Evolutionary conservation across 177 flowering plant species (phyloP).

Genomic region (Vitis hybrid): DNA sequence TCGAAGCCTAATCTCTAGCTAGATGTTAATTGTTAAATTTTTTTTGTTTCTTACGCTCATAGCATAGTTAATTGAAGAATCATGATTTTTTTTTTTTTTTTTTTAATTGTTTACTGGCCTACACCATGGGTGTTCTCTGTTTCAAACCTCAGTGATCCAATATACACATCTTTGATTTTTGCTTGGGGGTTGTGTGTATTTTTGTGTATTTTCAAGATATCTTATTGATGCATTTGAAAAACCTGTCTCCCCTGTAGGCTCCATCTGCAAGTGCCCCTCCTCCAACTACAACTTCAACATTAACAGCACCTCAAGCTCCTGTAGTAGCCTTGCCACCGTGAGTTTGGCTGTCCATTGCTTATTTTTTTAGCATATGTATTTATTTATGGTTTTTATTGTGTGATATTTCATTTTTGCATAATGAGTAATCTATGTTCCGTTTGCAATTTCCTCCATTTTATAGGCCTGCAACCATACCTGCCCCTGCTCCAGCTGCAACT

Average conservation of each 20-base stretch:
- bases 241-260: slow-evolving; percentile 28
- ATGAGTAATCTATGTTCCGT: background rate
- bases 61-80: too few relatives aligned
- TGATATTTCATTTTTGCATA: background rate
- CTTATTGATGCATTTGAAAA: background rate
- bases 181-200: background rate
- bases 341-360: slow-evolving; percentile 18
- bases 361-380: background rate
- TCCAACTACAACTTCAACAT: slow-evolving; percentile 32
- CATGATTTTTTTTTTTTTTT: background rate
- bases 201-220: background rate
- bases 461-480: slow-evolving; percentile 38
- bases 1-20: too few relatives aligned
- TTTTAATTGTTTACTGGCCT: background rate
- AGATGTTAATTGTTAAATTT: too few relatives aligned
- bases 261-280: slow-evolving; percentile 39
- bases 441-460: slow-evolving; percentile 1
- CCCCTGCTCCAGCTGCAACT: slow-evolving; percentile 27
- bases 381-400: background rate
- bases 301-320: slow-evolving; percentile 46
- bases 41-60: too few relatives aligned
- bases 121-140: too few relatives aligned
- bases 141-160: too few relatives aligned
- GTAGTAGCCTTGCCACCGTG: slow-evolving; percentile 40
- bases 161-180: background rate